Evolutionary conservation across 108 stramenopile genomes (phyloP), one percentile per base, ranked within the genome.

Genomic region (Cyclotella cryptica): DNA sequence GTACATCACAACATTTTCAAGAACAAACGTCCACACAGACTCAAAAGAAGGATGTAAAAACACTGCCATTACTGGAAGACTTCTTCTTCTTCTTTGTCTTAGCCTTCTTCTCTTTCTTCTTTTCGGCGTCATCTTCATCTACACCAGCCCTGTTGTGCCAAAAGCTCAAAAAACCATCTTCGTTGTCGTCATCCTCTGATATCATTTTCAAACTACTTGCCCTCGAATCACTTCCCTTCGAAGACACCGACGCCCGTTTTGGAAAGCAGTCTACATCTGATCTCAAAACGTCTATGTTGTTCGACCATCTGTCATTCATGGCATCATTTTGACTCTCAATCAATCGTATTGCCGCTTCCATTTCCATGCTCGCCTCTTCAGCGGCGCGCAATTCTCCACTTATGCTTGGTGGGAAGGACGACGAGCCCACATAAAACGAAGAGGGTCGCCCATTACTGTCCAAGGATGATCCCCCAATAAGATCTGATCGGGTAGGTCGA

Each of bases 301-400:
- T 21, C 28, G 47, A 18, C 42, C 77, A 45, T 27, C 77, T 57
- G 14, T 77, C 77, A 45, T 77, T 68, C 67, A 77, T 41, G 24
- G 77, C 67, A 62, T 77, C 67, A 53, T 77, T 77, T 49, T 79
- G 78, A 29, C 70, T 60, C 40, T 79, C 78, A 58, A 79, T 71
- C 70, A 71, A 47, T 15, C 70, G 78, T 54, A 79, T 71, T 7
- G 78, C 78, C 64, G 63, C 63, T 21, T 71, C 78, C 78, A 71
- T 79, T n/a, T 35, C 53, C 39, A 65, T 62, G 46, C 70, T 71
- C 10, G 78, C 78, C 52, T 64, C 78, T 19, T 64, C 78, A 14
- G 70, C 78, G 0, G 70, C 68, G 26, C 61, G 60, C 21, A 79
- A 49, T 28, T 79, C 78, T n/a, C 58, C 78, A 66, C 44, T 71